phyloP scores from a whole-genome alignment of 345 rosid species.

The Lenwebbia sp. region DNA sequence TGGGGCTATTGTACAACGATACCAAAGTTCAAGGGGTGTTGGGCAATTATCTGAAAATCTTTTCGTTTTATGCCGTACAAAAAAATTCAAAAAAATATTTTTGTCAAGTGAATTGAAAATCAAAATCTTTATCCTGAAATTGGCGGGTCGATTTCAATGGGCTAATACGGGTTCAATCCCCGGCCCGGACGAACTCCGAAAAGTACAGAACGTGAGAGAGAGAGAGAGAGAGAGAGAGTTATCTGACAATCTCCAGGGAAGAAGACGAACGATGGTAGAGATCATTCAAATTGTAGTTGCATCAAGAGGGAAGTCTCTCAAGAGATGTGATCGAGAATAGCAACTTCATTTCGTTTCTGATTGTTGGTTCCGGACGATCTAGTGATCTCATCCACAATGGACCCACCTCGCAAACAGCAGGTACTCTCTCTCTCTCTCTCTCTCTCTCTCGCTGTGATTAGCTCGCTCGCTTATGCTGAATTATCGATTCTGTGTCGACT shows the following conservation, averaged over 20 bases:
- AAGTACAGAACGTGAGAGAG: neutral
- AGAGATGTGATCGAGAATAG: neutral
- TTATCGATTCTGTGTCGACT: neutral
- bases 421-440: slow-evolving; percentile 11
- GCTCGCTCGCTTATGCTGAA: neutral
- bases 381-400: slow-evolving; percentile 27
- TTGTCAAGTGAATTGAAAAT: neutral
- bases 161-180: neutral
- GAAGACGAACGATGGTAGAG: neutral
- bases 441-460: neutral
- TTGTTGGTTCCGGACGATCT: neutral
- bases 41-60: neutral
- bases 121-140: neutral
- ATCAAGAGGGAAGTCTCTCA: neutral
- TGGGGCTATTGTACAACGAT: neutral
- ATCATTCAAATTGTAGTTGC: neutral
- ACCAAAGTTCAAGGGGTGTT: neutral
- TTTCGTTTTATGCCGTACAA: neutral
- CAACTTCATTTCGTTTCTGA: neutral
- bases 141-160: neutral
- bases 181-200: neutral
- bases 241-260: neutral
- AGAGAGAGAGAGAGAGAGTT: neutral
- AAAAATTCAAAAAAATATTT: neutral
- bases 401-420: slow-evolving; percentile 61